Percentiles rank a stretch among this genome's conserved stretches.
Evolutionary conservation across 164 flowering plant species (phyloP).

Genomic region (Magnolia officinalis): DNA sequence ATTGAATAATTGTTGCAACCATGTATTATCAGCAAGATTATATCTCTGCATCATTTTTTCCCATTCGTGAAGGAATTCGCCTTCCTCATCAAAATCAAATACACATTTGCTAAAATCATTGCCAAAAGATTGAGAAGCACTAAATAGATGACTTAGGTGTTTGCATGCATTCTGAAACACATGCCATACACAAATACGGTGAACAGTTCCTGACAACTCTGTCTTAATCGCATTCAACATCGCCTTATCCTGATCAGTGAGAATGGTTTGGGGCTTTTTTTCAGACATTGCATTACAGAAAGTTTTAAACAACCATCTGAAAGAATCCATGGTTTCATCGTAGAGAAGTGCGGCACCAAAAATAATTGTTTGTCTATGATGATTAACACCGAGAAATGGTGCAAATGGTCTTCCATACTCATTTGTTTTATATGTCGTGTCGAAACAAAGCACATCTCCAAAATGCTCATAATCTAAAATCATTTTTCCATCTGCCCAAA

Average conservation of each 20-base stretch:
- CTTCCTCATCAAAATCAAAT: slow-evolving; percentile 11
- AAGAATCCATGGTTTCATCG: slow-evolving; percentile 6
- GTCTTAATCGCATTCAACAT: slow-evolving; percentile 3
- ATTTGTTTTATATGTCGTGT: slow-evolving; percentile 6
- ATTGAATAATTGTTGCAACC: slow-evolving; percentile 2
- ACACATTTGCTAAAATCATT: slow-evolving; percentile 6
- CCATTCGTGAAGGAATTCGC: slow-evolving; percentile 1
- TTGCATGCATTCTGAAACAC: slow-evolving; percentile 14
- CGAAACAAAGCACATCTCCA: slow-evolving; percentile 16
- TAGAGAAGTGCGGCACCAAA: slow-evolving; percentile 10
- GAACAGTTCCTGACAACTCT: slow-evolving; percentile 10
- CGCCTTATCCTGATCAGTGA: slow-evolving; percentile 6
- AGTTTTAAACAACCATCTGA: slow-evolving; percentile 15
- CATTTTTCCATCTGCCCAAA: slow-evolving; percentile 13
- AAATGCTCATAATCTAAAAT: slow-evolving; percentile 5
- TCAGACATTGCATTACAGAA: slow-evolving; percentile 13
- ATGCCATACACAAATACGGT: slow-evolving; percentile 13
- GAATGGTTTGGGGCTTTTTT: slow-evolving; percentile 7
- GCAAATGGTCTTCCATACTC: slow-evolving; percentile 9
- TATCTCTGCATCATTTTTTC: background rate
- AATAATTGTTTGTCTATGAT: slow-evolving; percentile 10
- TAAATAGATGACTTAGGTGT: slow-evolving; percentile 7
- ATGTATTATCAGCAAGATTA: slow-evolving; percentile 7
- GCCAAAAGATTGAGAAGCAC: background rate
- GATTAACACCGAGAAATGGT: slow-evolving; percentile 13